Percentiles rank a stretch among this genome's conserved stretches.
Conservation (phyloP, 129 eudicot genomes). For the Tanacetum coccineum region DNA sequence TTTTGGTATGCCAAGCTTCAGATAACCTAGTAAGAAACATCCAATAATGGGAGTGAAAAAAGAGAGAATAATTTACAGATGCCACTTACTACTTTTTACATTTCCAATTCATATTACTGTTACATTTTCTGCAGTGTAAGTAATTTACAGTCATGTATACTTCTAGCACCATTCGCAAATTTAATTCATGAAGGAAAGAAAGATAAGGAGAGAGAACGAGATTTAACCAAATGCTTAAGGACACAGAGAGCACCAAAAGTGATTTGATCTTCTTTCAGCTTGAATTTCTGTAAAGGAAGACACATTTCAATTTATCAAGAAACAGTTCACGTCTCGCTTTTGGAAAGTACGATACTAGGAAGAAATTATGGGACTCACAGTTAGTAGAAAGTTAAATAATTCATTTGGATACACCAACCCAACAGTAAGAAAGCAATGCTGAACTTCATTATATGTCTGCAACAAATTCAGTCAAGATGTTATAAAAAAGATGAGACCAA, state of each 20-base stretch:
- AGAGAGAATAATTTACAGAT: background rate
- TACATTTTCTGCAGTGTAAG: background rate
- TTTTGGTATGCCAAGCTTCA: slow-evolving; percentile 90
- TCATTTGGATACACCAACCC: slow-evolving; percentile 90
- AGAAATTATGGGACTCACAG: slow-evolving; percentile 52
- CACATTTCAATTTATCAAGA: slow-evolving; percentile 13
- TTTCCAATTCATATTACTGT: background rate
- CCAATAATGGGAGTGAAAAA: slow-evolving; percentile 17
- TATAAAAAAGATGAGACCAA: no score
- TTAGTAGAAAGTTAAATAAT: slow-evolving; percentile 72
- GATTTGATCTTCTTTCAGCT: slow-evolving; percentile 83
- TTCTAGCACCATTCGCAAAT: slow-evolving; percentile 12
- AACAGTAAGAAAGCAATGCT: slow-evolving; percentile 84
- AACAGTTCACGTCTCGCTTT: background rate
- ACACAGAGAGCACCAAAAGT: slow-evolving; percentile 94
- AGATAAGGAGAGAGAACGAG: background rate
- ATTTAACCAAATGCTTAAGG: slow-evolving; percentile 81
- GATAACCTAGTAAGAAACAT: slow-evolving; percentile 52
- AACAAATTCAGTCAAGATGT: slow-evolving; percentile 26
- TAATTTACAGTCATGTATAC: slow-evolving; percentile 20
- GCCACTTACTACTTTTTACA: background rate
- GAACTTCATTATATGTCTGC: slow-evolving; percentile 98
- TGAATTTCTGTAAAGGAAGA: slow-evolving; percentile 65
- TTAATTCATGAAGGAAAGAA: background rate
- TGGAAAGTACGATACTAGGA: background rate